Evolutionary conservation across 805 yeast species (phyloP).

Genomic region (Blastobotrys mokoenaii): DNA sequence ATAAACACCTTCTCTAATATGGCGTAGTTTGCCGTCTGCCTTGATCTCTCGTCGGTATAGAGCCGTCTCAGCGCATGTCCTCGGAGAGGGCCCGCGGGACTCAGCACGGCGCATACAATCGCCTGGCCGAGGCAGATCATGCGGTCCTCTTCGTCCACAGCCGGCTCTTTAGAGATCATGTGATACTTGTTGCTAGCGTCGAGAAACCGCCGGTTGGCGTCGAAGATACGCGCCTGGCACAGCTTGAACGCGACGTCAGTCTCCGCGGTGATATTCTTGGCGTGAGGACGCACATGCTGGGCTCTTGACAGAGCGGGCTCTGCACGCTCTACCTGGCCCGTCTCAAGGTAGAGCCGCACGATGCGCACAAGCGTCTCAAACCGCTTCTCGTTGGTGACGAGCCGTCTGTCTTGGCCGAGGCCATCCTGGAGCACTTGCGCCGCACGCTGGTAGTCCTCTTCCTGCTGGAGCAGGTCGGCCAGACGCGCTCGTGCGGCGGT

Average conservation of each 20-base stretch:
- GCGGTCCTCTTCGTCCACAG: conserved; percentile 22
- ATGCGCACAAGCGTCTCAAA: conserved; percentile 21
- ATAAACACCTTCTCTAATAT: conserved; percentile 23
- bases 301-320: conserved; percentile 21
- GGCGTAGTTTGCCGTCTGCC: conserved; percentile 8
- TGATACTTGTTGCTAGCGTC: conserved; percentile 26
- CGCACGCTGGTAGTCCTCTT: conserved; percentile 15
- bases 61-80: conserved; percentile 20
- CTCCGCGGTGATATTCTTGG: conserved; percentile 5
- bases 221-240: conserved; percentile 26
- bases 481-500: conserved; percentile 17
- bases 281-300: conserved; percentile 16
- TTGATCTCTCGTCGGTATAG: conserved; percentile 23
- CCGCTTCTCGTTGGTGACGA: conserved; percentile 18
- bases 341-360: conserved; percentile 22
- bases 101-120: conserved; percentile 21
- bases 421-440: conserved; percentile 21
- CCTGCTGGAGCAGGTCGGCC: conserved; percentile 19
- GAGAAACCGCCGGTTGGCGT: conserved; percentile 22
- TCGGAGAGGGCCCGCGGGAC: conserved; percentile 28
- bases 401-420: conserved; percentile 12
- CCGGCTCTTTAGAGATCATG: conserved; percentile 19
- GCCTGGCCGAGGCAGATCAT: conserved; percentile 22
- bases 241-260: conserved; percentile 22
- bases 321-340: conserved; percentile 22